Conservation (phyloP, 352 stramenopile species). For the Phytophthora litchii region DNA sequence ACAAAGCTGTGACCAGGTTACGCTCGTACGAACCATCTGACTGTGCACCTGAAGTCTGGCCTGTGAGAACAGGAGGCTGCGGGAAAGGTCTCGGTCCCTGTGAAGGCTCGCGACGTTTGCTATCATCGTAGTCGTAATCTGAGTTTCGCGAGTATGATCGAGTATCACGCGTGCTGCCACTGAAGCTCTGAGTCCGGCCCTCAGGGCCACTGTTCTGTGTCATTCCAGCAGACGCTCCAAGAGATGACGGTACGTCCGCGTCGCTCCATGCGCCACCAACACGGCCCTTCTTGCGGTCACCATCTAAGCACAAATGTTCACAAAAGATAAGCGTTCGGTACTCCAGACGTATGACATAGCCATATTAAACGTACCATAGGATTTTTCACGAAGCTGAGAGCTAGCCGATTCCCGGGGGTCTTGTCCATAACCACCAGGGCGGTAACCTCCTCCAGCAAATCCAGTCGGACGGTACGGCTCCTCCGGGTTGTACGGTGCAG, state of each 20-base stretch:
- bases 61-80: conserved; percentile 38
- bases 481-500: conserved; percentile 78
- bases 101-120: conserved; percentile 39
- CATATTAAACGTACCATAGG: conserved; percentile 55
- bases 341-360: not conserved
- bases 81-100: conserved; percentile 29
- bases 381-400: conserved; percentile 77
- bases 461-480: conserved; percentile 74
- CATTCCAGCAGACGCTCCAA: conserved; percentile 33
- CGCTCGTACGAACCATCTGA: conserved; percentile 93
- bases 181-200: conserved; percentile 54
- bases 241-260: conserved; percentile 30
- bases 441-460: conserved; percentile 56
- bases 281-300: conserved; percentile 84
- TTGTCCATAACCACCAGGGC: conserved; percentile 48
- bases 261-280: conserved; percentile 75
- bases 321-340: conserved; percentile 1
- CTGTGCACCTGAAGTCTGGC: conserved; percentile 76
- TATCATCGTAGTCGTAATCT: conserved; percentile 69
- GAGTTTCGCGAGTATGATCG: conserved; percentile 47
- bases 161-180: conserved; percentile 39
- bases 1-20: conserved; percentile 92
- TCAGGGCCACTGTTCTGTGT: conserved; percentile 39
- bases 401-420: conserved; percentile 69
- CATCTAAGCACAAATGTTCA: conserved; percentile 42